A percentile compares a stretch with the other conserved stretches of the same genome.
Evolutionary conservation across 352 stramenopile genomes (phyloP).

Genomic region (Phytophthora chlamydospora): DNA sequence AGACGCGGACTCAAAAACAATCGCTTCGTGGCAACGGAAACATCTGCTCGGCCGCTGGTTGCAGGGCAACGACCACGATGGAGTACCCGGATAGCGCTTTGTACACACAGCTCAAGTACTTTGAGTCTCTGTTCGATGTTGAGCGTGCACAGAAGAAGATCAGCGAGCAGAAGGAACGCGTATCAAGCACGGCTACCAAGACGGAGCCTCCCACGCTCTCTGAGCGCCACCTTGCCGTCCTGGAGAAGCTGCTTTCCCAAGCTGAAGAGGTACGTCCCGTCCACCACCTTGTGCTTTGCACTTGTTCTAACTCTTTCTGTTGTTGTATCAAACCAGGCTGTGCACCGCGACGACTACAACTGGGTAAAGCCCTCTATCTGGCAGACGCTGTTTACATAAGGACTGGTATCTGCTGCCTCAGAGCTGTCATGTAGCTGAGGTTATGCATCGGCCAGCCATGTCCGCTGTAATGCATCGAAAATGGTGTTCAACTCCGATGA

Average conservation of each 20-base stretch:
- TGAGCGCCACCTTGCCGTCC: slow-evolving; percentile 70
- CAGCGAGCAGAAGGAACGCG: slow-evolving; percentile 64
- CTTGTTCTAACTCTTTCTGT: slow-evolving; percentile 6
- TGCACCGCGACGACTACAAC: slow-evolving; percentile 93
- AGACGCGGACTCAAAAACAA: slow-evolving; percentile 94
- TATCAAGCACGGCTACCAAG: slow-evolving; percentile 27
- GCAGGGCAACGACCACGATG: slow-evolving; percentile 89
- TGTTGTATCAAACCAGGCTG: slow-evolving; percentile 43
- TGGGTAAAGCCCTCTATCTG: slow-evolving; percentile 93
- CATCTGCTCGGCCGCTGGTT: slow-evolving; percentile 92
- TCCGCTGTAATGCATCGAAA: slow-evolving; percentile 30
- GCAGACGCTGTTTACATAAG: slow-evolving; percentile 84
- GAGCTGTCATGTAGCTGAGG: background rate
- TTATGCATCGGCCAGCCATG: slow-evolving; percentile 10
- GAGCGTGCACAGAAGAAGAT: slow-evolving; percentile 89
- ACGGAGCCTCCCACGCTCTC: slow-evolving; percentile 57
- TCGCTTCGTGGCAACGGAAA: slow-evolving; percentile 93
- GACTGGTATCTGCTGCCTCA: slow-evolving; percentile 2
- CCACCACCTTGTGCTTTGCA: slow-evolving; percentile 3
- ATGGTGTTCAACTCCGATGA: slow-evolving; percentile 24
- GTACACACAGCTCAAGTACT: slow-evolving; percentile 98
- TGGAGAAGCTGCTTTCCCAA: slow-evolving; percentile 82
- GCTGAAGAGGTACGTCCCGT: slow-evolving; percentile 58
- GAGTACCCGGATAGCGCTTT: slow-evolving; percentile 92
- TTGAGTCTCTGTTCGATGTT: slow-evolving; percentile 96